Evolutionary conservation across 1,284 basidiomycete genomes (phyloP).

Genomic region (Microbotryum intermedium): DNA sequence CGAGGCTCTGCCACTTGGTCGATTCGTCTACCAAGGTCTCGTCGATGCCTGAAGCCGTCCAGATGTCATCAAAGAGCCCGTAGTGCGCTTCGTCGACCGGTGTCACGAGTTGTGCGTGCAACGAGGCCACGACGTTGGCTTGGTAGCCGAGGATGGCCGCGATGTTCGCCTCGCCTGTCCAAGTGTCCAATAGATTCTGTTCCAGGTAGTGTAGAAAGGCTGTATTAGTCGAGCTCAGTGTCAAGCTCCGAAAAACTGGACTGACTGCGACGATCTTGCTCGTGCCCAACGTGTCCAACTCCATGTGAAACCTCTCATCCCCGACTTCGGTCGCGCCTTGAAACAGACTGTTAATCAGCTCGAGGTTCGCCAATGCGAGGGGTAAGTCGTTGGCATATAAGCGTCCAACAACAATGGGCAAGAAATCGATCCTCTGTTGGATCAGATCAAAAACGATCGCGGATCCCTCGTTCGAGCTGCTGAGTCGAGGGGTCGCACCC

Average conservation of each 20-base stretch:
- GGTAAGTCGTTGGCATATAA: constrained; percentile 73
- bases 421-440: constrained; percentile 53
- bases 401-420: constrained; percentile 68
- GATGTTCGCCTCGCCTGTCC: constrained; percentile 73
- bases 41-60: constrained; percentile 55
- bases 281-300: constrained; percentile 69
- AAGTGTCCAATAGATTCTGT: constrained; percentile 76
- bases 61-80: constrained; percentile 59
- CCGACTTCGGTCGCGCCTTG: constrained; percentile 63
- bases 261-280: constrained; percentile 74
- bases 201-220: constrained; percentile 2
- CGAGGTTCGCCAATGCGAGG: constrained; percentile 69
- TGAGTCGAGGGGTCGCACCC: constrained; percentile 4
- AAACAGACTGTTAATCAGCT: constrained; percentile 77
- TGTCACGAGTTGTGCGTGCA: constrained; percentile 68
- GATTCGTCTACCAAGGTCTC: constrained; percentile 44
- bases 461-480: constrained; percentile 50
- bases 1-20: constrained; percentile 65
- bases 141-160: constrained; percentile 80
- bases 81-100: constrained; percentile 55
- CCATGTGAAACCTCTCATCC: constrained; percentile 68
- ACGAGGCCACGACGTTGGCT: constrained; percentile 72
- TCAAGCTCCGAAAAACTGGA: constrained; percentile 15
- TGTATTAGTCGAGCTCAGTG: constrained; percentile 4
- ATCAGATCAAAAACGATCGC: constrained; percentile 72